Percentiles rank a stretch among this genome's conserved stretches.
Evolutionary conservation across 345 rosid genomes (phyloP).

Genomic region (Bruguiera parviflora): DNA sequence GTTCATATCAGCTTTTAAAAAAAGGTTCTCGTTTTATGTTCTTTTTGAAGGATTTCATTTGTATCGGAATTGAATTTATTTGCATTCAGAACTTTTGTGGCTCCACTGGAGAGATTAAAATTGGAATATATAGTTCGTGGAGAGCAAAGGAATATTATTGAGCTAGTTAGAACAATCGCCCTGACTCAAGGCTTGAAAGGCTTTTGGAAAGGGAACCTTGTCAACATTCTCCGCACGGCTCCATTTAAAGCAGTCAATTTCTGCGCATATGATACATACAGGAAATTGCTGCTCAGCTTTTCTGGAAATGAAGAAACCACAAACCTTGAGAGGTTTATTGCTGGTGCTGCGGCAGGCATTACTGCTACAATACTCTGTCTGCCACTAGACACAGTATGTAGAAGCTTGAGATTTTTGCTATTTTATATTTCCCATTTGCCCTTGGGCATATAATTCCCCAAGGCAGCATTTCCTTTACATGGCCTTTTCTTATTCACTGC

Average conservation of each 20-base stretch:
- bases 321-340: conserved; percentile 64
- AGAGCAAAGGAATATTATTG: conserved; percentile 49
- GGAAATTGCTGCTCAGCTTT: conserved; percentile 55
- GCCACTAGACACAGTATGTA: conserved; percentile 68
- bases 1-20: no score
- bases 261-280: conserved; percentile 65
- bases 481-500: not conserved
- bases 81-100: conserved; percentile 60
- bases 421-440: not conserved
- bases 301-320: conserved; percentile 61
- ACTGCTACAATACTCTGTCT: conserved; percentile 67
- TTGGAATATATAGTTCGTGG: conserved; percentile 75
- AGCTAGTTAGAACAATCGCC: conserved; percentile 52
- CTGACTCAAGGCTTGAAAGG: conserved; percentile 58
- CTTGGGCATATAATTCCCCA: not conserved
- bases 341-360: conserved; percentile 79
- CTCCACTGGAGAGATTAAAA: conserved; percentile 75
- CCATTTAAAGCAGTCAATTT: conserved; percentile 77
- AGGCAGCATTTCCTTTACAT: not conserved
- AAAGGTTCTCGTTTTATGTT: not conserved
- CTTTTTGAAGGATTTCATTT: not conserved
- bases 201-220: conserved; percentile 74
- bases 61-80: conserved; percentile 7
- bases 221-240: conserved; percentile 70
- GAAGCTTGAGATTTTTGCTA: conserved; percentile 2